phyloP scores from a whole-genome alignment of 179 eudicot species.

The Amaranthus tricolor region DNA sequence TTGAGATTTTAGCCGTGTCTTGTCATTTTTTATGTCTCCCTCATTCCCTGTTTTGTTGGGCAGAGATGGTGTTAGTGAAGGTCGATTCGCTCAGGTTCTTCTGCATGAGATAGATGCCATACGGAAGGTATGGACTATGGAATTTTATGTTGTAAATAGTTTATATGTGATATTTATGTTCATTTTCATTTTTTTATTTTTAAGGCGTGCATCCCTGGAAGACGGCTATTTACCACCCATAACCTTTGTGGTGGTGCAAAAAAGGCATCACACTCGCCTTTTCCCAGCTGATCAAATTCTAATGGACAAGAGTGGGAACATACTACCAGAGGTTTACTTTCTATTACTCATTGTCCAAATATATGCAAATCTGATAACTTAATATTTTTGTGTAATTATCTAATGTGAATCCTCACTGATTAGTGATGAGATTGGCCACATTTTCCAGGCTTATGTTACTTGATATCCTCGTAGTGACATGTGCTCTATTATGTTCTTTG shows the following conservation, averaged over 20 bases:
- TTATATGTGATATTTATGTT: background rate
- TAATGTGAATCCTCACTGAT: no score
- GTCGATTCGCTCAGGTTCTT: constrained; percentile 72
- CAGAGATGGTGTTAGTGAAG: constrained; percentile 97
- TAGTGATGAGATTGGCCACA: no score
- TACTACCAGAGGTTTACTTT: constrained; percentile 68
- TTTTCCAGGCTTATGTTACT: no score
- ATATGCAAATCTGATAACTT: background rate
- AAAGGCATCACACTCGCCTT: constrained; percentile 90
- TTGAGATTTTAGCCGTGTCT: background rate
- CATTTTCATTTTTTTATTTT: background rate
- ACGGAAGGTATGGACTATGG: constrained; percentile 48
- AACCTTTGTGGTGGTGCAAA: constrained; percentile 84
- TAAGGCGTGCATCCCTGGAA: constrained; percentile 70
- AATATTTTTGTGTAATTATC: no score
- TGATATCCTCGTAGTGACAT: background rate
- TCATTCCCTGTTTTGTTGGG: background rate
- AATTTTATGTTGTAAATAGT: background rate
- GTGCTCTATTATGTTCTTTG: background rate
- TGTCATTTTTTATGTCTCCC: background rate
- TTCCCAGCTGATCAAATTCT: constrained; percentile 43
- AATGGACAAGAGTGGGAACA: constrained; percentile 73
- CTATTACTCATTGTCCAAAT: background rate
- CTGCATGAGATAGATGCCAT: constrained; percentile 73
- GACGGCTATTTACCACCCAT: constrained; percentile 58